Evolutionary conservation across 1,139 yeast species (phyloP), one percentile per base, ranked within the genome.

Genomic region (Zygotorulaspora mrakii): DNA sequence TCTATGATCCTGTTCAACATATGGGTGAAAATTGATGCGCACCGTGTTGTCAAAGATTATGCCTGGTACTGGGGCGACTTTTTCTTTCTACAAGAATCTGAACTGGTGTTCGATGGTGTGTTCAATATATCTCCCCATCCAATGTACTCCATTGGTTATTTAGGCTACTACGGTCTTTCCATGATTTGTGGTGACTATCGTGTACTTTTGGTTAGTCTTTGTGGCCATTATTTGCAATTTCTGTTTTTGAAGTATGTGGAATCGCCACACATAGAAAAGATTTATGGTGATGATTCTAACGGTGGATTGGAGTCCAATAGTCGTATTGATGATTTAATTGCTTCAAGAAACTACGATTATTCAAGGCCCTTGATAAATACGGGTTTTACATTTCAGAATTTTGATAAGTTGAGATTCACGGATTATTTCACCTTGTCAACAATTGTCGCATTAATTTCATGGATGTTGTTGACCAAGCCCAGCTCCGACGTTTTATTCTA

Each of bases 1-100:
- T 41, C 62, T 5, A 70, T 86, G 51, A 75, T 84, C 43, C 51
- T 81, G 33, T 85, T 86, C 68, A 85, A 85, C 57, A 69, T 82
- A 31, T 85, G 94, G 94, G 95, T 86, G 37, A 86, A 86, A 60
- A 68, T 85, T 11, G 91, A 86, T 63, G 95, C 95, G 26, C 95
- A 86, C 61, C 75, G 88, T 51, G 89, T 87, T 17, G 89, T 86
- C 42, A 85, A 86, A 59, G 95, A 86, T 62, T 87, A 80, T 59
- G 95, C 95, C 9, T 86, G 95, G 95, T 86, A 86, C 64, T 86
- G 95, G 95, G 95, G 95, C 22, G 95, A 86, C 62, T 86, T 86
- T 66, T 86, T 86, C 71, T 73, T 89, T 46, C 83, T 85, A 59
- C 86, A 78, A 52, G 79, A 85, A 52, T 78, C 81, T 56, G 82